Conservation (phyloP, 2,329 filamentous ascomycete genomes). For the Diaporthe longicolla region DNA sequence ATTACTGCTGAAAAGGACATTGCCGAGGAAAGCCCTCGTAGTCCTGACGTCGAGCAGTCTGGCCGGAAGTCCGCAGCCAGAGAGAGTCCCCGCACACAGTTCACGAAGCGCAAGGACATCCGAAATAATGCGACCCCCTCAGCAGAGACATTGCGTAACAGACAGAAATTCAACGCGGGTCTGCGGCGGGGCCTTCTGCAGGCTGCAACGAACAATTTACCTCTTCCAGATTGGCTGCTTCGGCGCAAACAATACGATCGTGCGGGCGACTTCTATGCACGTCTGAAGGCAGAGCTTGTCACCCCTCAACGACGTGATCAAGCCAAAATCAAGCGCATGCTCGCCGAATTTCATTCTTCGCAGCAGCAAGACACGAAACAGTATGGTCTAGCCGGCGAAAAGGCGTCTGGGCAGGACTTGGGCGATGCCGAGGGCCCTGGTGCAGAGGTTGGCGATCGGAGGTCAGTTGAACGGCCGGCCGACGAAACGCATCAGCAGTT, state of each 20-base stretch:
- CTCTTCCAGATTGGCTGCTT: conserved; percentile 25
- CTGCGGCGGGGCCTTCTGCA: conserved; percentile 10
- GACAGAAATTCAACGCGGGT: neutral
- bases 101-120: neutral
- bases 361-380: neutral
- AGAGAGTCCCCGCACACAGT: neutral
- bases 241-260: neutral
- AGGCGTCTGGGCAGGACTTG: neutral
- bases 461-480: neutral
- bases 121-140: neutral
- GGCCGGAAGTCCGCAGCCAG: neutral
- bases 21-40: neutral
- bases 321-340: conserved; percentile 23
- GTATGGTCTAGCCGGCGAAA: no score
- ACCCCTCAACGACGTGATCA: neutral
- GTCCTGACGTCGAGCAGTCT: neutral
- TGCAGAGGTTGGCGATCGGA: neutral
- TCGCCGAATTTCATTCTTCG: conserved; percentile 3
- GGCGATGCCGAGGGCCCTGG: neutral
- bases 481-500: neutral
- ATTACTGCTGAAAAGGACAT: neutral
- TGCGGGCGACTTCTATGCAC: conserved; percentile 11
- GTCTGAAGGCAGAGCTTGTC: conserved; percentile 21
- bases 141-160: conserved; percentile 2
- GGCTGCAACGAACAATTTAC: neutral